Percentiles rank a stretch among this genome's conserved stretches.
Conservation (phyloP, 495 filamentous ascomycete species). For the Bacidia rubella region DNA sequence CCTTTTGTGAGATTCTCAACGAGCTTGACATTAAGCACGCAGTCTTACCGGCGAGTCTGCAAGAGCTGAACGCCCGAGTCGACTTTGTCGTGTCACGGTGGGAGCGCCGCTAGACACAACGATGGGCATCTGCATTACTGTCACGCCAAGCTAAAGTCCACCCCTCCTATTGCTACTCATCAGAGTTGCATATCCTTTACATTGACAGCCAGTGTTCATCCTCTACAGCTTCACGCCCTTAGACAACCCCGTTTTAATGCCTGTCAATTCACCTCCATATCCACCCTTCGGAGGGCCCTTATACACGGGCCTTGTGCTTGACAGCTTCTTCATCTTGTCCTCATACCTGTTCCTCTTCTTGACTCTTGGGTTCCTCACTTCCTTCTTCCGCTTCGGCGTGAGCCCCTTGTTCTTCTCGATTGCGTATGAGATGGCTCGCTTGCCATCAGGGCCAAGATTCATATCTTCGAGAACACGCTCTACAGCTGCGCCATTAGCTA, state of each 20-base stretch:
- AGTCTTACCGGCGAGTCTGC: constrained; percentile 10
- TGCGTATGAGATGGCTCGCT: constrained; percentile 76
- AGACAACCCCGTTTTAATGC: constrained; percentile 86
- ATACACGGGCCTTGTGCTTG: constrained; percentile 67
- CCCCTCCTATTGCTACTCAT: too few species aligned
- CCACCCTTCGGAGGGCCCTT: constrained; percentile 77
- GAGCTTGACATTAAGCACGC: constrained; percentile 13
- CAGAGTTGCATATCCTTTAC: too few species aligned
- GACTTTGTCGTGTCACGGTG: constrained; percentile 6
- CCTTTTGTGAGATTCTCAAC: constrained; percentile 18
- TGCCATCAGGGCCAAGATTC: constrained; percentile 56
- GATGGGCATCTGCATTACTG: too few species aligned
- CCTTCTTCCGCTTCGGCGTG: constrained; percentile 78
- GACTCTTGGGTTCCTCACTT: constrained; percentile 83
- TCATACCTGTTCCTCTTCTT: constrained; percentile 96
- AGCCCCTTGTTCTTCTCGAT: constrained; percentile 98
- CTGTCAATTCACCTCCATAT: constrained; percentile 84
- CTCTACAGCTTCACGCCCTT: constrained; percentile 76
- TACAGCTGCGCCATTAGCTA: constrained; percentile 40
- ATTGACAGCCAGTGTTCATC: background rate
- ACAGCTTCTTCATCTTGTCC: constrained; percentile 88
- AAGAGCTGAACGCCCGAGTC: constrained; percentile 1
- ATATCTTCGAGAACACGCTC: constrained; percentile 45
- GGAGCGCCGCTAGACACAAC: background rate
- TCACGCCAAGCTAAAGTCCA: too few species aligned